These are phyloP conservation scores for Cytidiella melzeri DNA, from an alignment of 768 basidiomycete genomes.

Conservation along the genomic window DNA sequence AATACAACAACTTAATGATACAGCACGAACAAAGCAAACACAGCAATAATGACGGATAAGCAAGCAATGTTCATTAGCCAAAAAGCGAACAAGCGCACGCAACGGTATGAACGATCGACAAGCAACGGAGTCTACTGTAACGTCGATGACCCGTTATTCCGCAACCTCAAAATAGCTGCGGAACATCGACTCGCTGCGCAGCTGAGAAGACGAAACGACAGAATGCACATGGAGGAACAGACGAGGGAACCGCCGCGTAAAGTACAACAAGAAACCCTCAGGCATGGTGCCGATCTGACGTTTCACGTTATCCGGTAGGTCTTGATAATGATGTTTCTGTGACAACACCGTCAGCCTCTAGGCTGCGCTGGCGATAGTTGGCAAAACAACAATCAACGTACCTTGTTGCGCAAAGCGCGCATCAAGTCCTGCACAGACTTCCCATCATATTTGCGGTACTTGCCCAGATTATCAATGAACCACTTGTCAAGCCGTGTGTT, in stretches of 20 bases:
- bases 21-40: too few relatives aligned
- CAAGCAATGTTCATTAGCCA: too few relatives aligned
- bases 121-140: too few relatives aligned
- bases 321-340: conserved; percentile 97
- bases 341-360: conserved; percentile 1
- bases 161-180: conserved; percentile 77
- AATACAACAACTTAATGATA: too few relatives aligned
- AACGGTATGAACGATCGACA: too few relatives aligned
- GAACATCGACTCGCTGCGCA: conserved; percentile 87
- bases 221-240: conserved; percentile 89
- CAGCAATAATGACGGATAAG: too few relatives aligned
- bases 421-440: conserved; percentile 86
- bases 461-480: conserved; percentile 92
- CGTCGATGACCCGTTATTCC: too few relatives aligned
- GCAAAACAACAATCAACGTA: conserved; percentile 28
- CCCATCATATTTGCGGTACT: conserved; percentile 96
- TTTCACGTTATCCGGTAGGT: conserved; percentile 88
- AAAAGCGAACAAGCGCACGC: too few relatives aligned
- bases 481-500: conserved; percentile 76
- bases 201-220: conserved; percentile 68
- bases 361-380: not conserved
- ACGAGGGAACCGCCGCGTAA: conserved; percentile 86
- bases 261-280: conserved; percentile 87
- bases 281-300: conserved; percentile 88
- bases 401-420: conserved; percentile 93